These are phyloP conservation scores for Yamadazyma jaroonii DNA, from an alignment of 1,139 yeast species.

Conservation along the genomic window DNA sequence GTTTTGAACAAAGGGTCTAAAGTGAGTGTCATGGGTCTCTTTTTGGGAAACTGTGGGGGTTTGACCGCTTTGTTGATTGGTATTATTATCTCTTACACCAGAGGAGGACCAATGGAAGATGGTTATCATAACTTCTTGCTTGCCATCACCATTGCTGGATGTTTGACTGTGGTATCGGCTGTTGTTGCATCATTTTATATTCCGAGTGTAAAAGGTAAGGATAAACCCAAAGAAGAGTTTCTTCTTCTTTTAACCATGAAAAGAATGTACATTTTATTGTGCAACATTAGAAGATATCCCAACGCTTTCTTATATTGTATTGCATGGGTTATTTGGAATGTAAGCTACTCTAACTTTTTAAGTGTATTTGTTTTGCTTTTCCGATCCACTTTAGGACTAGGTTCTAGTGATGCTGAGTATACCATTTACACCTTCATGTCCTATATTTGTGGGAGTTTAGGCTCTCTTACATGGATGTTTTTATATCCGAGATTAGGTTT, in stretches of 20 bases:
- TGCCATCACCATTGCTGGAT: conserved; percentile 43
- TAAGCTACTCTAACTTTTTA: conserved; percentile 35
- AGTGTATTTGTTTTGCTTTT: conserved; percentile 38
- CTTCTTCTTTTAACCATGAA: conserved; percentile 24
- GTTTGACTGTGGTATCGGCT: conserved; percentile 30
- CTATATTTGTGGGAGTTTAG: conserved; percentile 31
- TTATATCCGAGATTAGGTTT: conserved; percentile 25
- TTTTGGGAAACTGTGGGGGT: conserved; percentile 41
- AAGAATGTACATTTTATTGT: conserved; percentile 23
- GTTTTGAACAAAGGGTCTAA: conserved; percentile 32
- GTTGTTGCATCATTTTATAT: conserved; percentile 26
- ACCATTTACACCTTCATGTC: conserved; percentile 42
- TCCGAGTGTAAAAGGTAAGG: conserved; percentile 31
- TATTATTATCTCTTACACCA: conserved; percentile 32
- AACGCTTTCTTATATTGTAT: conserved; percentile 38
- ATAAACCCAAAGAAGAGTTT: conserved; percentile 23
- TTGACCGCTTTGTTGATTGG: conserved; percentile 39
- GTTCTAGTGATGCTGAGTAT: conserved; percentile 38
- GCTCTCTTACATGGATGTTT: conserved; percentile 40
- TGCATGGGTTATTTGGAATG: conserved; percentile 47
- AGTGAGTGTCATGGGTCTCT: conserved; percentile 40
- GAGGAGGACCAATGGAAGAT: conserved; percentile 24
- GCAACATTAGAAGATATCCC: conserved; percentile 28
- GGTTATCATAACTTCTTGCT: conserved; percentile 36
- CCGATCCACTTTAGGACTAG: conserved; percentile 41